Conservation (phyloP, 805 yeast genomes). For the Starmerella potacharoeniae region DNA sequence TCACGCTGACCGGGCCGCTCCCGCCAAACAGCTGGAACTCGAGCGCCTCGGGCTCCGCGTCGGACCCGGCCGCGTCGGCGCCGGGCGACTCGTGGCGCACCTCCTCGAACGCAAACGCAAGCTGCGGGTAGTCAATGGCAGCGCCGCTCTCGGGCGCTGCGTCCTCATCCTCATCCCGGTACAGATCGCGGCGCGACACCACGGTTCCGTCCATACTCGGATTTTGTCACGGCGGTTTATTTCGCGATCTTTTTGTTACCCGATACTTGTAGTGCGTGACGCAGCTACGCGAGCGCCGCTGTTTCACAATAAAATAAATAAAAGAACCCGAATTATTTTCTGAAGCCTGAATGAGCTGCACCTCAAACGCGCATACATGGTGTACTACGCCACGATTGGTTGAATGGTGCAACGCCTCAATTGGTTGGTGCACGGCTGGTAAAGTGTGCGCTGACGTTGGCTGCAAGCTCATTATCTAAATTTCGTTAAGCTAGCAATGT, state of each 20-base stretch:
- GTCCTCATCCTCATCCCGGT: background rate
- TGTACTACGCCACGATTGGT: too few relatives aligned
- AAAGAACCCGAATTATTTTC: too few relatives aligned
- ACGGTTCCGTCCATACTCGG: slow-evolving; percentile 10
- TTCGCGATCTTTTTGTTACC: background rate
- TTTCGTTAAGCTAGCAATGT: too few relatives aligned
- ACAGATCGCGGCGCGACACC: slow-evolving; percentile 17
- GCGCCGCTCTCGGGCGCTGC: background rate
- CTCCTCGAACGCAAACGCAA: slow-evolving; percentile 8
- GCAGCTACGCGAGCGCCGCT: too few relatives aligned
- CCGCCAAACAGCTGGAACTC: slow-evolving; percentile 20
- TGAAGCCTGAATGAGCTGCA: too few relatives aligned
- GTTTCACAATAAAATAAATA: too few relatives aligned
- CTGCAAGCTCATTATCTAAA: too few relatives aligned
- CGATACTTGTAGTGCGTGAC: background rate
- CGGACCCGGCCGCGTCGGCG: background rate
- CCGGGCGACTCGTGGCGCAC: background rate
- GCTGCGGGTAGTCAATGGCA: background rate
- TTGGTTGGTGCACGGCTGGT: too few relatives aligned
- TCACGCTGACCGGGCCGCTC: slow-evolving; percentile 7
- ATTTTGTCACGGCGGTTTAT: background rate
- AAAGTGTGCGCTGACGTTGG: too few relatives aligned
- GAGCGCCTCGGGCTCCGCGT: background rate
- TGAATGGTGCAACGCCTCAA: too few relatives aligned
- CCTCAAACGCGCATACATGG: too few relatives aligned